Base-by-base conservation (phyloP, 441 rosid species). In the Jatropha podagrica region DNA sequence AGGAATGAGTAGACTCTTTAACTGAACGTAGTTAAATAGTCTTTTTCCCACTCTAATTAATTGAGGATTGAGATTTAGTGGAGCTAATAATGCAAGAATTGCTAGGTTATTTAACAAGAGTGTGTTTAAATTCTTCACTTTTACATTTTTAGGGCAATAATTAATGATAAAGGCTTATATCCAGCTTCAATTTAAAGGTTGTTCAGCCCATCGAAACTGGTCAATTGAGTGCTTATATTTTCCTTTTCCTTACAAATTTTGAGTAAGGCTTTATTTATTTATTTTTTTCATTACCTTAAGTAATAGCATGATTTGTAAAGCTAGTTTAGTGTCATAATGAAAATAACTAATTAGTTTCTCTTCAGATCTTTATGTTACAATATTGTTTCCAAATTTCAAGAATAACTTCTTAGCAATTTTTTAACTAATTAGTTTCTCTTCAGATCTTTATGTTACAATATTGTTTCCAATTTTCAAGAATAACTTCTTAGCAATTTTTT, bases 401-500 rank as follows among this genome's bases (percentile, higher is more conserved):
- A 32, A 32, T 32, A 32, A 32, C 32, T 32, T 32, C 32, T 32
- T 32, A 32, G 46, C 42, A 55, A 46, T 81, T 77, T 76, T 81
- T 78, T 75, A 12, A 51, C 46, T 17, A 18, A 69, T 66, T 46
- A 8, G 4, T 10, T 42, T 60, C 62, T 65, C 13, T 58, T 69
- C 66, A 41, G 55, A 59, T 60, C 20, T 59, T n/a, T 61, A 56
- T 6, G 20, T 49, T 27, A 14, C 65, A 32, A 20, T 5, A 32
- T 32, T 32, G 32, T 32, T 32, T 32, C 32, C 32, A 32, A 32
- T 0, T 32, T 32, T 32, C 32, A 32, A 32, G 32, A 32, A 32
- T 32, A 32, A 32, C 32, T 32, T 32, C 32, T 32, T 32, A 32
- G 46, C 42, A 55, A 46, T 81, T 77, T 76, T 81, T 78, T 75